Conservation (phyloP, 1,284 basidiomycete species). For the Prillingera fragicola region DNA sequence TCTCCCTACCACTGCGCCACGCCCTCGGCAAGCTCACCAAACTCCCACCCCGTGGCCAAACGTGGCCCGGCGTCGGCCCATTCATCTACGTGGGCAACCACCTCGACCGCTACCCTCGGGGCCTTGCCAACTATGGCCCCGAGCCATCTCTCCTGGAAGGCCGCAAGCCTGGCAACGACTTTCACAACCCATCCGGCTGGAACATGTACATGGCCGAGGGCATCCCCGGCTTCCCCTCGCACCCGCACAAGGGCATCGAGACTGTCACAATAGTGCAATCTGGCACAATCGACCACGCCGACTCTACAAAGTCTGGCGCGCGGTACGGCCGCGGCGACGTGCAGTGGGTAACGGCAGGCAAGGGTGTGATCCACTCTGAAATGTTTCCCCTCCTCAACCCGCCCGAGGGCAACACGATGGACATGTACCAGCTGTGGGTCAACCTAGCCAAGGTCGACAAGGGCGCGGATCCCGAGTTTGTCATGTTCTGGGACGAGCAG, state of each 20-base stretch:
- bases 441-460: slow-evolving; percentile 4
- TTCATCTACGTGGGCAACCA: slow-evolving; percentile 15
- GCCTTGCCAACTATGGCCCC: slow-evolving; percentile 3
- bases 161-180: slow-evolving; percentile 12
- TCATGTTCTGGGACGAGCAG: slow-evolving; percentile 16
- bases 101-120: slow-evolving; percentile 10
- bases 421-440: slow-evolving; percentile 3
- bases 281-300: slow-evolving; percentile 14
- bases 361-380: slow-evolving; percentile 14
- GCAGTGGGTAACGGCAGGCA: slow-evolving; percentile 19
- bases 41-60: neutral
- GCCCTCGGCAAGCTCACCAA: slow-evolving; percentile 5
- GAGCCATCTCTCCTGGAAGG: slow-evolving; percentile 6
- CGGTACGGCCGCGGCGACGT: slow-evolving; percentile 16
- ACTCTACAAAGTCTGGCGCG: slow-evolving; percentile 13
- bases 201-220: slow-evolving; percentile 20
- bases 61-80: slow-evolving; percentile 10
- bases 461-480: slow-evolving; percentile 11
- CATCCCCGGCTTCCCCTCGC: slow-evolving; percentile 14
- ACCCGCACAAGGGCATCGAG: slow-evolving; percentile 15
- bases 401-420: slow-evolving; percentile 9
- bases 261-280: slow-evolving; percentile 6
- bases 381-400: slow-evolving; percentile 16
- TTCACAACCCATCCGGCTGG: slow-evolving; percentile 8
- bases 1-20: too few relatives aligned